Evolutionary conservation across 1,139 yeast genomes (phyloP), one percentile per base, ranked within the genome.

Genomic region (Scheffersomyces cryptocercus): DNA sequence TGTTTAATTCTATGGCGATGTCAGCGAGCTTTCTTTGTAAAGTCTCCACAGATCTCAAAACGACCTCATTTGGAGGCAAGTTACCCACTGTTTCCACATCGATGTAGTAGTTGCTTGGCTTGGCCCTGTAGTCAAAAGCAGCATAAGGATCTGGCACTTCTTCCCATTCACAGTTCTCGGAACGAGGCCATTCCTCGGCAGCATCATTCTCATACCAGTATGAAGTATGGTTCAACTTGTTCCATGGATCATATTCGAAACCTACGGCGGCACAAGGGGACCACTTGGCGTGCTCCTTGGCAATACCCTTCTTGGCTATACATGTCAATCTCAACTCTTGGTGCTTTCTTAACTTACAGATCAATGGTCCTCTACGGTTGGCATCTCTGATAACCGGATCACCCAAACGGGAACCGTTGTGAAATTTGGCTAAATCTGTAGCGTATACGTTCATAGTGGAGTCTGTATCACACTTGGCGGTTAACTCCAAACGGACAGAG

Each of bases 231-330:
- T 86, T 85, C 55, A 95, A 77, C 68, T 93, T 95, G 67, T 93
- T 93, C 96, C 97, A 93, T n/a, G 99, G 99, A 62, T 93, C 99
- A 61, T 93, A 93, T 67, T 93, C 99, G 59, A 93, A 93, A 20
- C 96, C 98, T 44, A 95, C 79, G n/a, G 99, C 99, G 0, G 97
- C 80, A 55, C 96, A 88, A 1, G 99, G 97, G 5, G 95, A 85
- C 99, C 99, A 93, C 62, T 93, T 93, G 41, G 99, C 97, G 61
- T 93, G 99, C 64, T 93, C 99, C 65, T 95, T 93, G 36, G 98
- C 91, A 49, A 95, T 93, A 36, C 99, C 99, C 71, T 93, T 93
- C 66, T 95, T 93, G 43, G 99, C 99, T 51, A 93, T 87, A 68
- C 99, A 93, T 51, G 87, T 84, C 48, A 93, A 70, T 54, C 87